Percentiles rank a stretch among this genome's conserved stretches.
These are phyloP conservation scores for Carnegiea gigantea DNA, from an alignment of 179 eudicot species.

Conservation along the genomic window DNA sequence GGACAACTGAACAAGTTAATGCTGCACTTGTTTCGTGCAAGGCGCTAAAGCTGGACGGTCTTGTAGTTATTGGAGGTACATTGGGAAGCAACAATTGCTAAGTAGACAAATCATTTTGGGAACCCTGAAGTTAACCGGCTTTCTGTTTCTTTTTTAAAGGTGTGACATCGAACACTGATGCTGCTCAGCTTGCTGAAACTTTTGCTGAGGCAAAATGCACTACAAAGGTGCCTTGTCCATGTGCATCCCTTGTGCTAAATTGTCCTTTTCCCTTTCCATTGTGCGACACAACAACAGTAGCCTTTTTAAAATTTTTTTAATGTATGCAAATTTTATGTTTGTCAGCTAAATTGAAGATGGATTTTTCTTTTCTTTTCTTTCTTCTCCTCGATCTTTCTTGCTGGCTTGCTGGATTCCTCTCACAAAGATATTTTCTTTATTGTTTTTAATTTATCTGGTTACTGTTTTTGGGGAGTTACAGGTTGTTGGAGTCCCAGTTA, in stretches of 20 bases:
- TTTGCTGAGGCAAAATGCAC: conserved; percentile 87
- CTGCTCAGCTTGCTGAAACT: conserved; percentile 96
- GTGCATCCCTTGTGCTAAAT: not conserved
- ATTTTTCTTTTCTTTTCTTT: not conserved
- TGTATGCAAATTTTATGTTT: conserved; percentile 11
- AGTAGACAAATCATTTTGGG: not conserved
- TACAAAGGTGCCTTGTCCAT: conserved; percentile 59
- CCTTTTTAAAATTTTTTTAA: not conserved
- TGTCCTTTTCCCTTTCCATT: not conserved
- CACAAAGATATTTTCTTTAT: not conserved
- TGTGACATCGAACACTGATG: conserved; percentile 98
- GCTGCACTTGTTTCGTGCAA: conserved; percentile 87
- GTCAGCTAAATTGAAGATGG: not conserved
- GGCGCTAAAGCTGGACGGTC: conserved; percentile 85
- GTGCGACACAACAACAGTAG: conserved; percentile 3
- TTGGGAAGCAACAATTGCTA: not conserved
- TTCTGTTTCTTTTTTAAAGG: conserved; percentile 42
- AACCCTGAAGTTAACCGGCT: not conserved
- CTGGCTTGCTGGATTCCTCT: not conserved
- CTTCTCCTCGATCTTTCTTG: not conserved
- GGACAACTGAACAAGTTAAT: conserved; percentile 93
- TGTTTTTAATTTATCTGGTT: not conserved
- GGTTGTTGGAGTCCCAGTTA: conserved; percentile 99
- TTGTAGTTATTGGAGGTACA: conserved; percentile 93
- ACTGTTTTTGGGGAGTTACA: conserved; percentile 32